These are phyloP conservation scores for Capsella bursapastoris DNA, from an alignment of 345 rosid genomes.

Conservation along the genomic window DNA sequence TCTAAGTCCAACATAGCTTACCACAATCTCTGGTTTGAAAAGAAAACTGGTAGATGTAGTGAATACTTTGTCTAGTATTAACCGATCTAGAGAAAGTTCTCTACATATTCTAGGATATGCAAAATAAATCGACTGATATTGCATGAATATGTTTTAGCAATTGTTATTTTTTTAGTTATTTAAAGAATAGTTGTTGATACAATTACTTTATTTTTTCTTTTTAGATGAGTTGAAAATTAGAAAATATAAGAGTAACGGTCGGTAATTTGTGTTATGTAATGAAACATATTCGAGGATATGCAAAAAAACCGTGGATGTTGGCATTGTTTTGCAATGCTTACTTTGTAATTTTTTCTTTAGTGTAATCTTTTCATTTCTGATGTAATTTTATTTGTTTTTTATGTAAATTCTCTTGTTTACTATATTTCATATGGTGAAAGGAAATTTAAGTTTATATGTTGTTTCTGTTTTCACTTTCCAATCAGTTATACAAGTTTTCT, in stretches of 20 bases:
- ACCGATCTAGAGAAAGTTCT: not conserved
- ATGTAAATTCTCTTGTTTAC: too few species aligned
- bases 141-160: not conserved
- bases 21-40: fast-evolving
- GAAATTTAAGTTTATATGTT: not conserved
- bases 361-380: not conserved
- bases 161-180: not conserved
- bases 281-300: not conserved
- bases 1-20: slow-evolving; percentile 32
- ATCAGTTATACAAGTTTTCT: not conserved
- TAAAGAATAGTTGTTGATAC: not conserved
- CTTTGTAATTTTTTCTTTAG: not conserved
- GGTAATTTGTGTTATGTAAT: not conserved
- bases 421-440: not conserved
- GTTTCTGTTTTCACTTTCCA: not conserved
- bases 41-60: fast-evolving
- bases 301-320: not conserved
- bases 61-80: too few species aligned
- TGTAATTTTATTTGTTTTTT: not conserved
- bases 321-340: not conserved
- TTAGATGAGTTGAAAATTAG: too few species aligned
- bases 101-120: not conserved
- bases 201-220: not conserved
- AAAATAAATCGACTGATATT: not conserved
- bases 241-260: too few species aligned